These are phyloP conservation scores for Gonium pectorale DNA, from an alignment of 139 green algal genomes.

Conservation along the genomic window DNA sequence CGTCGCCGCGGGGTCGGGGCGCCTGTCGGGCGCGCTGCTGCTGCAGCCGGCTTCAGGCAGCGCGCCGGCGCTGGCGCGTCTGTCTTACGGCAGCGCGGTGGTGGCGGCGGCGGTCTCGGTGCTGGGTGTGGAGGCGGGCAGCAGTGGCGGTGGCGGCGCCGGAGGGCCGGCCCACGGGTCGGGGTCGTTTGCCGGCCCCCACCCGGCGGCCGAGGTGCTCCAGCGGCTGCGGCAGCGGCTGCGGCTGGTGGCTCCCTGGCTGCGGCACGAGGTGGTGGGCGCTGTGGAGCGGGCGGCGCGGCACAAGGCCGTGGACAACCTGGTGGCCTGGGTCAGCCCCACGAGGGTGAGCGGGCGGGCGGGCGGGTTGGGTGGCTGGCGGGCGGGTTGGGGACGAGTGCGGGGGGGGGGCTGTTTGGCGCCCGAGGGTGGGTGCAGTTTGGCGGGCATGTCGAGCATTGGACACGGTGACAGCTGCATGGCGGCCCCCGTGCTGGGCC, in stretches of 20 bases:
- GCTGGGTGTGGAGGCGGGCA: no score
- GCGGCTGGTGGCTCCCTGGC: slow-evolving; percentile 27
- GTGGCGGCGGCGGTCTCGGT: not conserved
- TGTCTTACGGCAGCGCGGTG: not conserved
- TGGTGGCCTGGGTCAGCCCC: slow-evolving; percentile 25
- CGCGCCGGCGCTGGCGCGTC: not conserved
- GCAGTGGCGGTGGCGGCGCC: not conserved
- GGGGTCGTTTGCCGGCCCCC: not conserved
- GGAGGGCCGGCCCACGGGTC: not conserved
- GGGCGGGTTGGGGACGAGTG: no score
- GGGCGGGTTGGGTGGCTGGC: no score
- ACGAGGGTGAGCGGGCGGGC: slow-evolving; percentile 1
- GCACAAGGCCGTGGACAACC: slow-evolving; percentile 33
- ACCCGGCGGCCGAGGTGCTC: no score
- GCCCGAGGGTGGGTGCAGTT: no score
- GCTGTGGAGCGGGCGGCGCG: slow-evolving; percentile 19
- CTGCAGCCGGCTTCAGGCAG: no score
- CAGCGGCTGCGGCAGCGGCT: slow-evolving; percentile 23
- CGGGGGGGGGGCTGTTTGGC: no score
- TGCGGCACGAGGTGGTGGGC: slow-evolving; percentile 10
- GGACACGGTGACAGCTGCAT: no score
- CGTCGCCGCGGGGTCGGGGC: no score
- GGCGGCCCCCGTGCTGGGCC: no score
- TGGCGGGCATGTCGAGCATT: no score
- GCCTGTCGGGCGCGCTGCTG: not conserved